Percentiles rank a stretch among this genome's conserved stretches.
Evolutionary conservation across 306 rosid species (phyloP).

Genomic region (Acacia confusa): DNA sequence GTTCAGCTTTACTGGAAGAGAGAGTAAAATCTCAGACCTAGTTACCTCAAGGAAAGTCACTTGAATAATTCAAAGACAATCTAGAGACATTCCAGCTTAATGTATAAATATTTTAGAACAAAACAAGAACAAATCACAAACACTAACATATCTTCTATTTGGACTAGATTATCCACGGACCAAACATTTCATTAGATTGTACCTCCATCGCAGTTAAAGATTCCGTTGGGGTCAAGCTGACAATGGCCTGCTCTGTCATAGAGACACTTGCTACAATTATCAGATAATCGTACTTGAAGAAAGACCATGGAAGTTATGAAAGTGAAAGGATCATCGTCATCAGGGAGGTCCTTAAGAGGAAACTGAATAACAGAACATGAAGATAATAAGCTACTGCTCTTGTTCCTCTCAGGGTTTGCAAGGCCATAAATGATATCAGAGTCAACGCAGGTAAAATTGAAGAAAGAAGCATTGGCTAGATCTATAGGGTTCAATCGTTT

Average conservation of each 20-base stretch:
- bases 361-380: slow-evolving; percentile 41
- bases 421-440: background rate
- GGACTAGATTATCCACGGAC: background rate
- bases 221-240: background rate
- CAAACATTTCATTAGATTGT: background rate
- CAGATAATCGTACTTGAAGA: background rate
- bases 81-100: background rate
- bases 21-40: background rate
- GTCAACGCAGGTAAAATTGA: background rate
- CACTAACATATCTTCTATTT: background rate
- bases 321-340: background rate
- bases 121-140: background rate
- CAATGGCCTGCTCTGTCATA: slow-evolving; percentile 14
- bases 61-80: background rate
- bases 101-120: background rate
- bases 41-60: background rate
- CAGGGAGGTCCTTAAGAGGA: slow-evolving; percentile 37
- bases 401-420: background rate
- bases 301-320: slow-evolving; percentile 7
- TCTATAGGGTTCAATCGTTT: slow-evolving; percentile 11
- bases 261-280: slow-evolving; percentile 34
- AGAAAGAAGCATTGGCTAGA: background rate
- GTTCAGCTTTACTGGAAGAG: background rate
- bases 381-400: slow-evolving; percentile 12
- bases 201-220: slow-evolving; percentile 33